Conservation (phyloP, 768 basidiomycete genomes). For the Tylopilus rubrobrunneus region DNA sequence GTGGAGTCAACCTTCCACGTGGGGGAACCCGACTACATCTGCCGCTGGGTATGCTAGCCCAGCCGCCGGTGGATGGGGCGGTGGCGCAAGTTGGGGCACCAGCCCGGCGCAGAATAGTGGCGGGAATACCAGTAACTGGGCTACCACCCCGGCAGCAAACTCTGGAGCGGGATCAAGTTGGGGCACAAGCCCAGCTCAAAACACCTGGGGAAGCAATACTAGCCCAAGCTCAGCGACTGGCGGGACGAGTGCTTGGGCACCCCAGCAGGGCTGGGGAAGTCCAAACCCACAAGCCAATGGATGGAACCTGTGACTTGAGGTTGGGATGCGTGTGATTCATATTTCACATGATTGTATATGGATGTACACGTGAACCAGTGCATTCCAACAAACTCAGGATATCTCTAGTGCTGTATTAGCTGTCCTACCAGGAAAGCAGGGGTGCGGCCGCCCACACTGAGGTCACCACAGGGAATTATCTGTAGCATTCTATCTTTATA, state of each 20-base stretch:
- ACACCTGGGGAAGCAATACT: slow-evolving; percentile 36
- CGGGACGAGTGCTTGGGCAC: slow-evolving; percentile 23
- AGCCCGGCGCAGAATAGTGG: slow-evolving; percentile 25
- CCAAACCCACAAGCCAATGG: slow-evolving; percentile 48
- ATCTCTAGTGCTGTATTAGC: not conserved
- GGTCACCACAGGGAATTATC: not conserved
- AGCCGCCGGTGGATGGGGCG: slow-evolving; percentile 30
- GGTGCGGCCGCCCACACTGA: no score
- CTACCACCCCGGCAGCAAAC: slow-evolving; percentile 25
- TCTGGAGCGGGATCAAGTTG: slow-evolving; percentile 22
- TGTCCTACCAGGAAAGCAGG: not conserved
- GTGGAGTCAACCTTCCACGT: slow-evolving; percentile 22
- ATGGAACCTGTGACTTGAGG: slow-evolving; percentile 40
- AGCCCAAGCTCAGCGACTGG: slow-evolving; percentile 28
- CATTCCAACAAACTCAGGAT: not conserved
- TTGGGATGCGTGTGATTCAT: not conserved
- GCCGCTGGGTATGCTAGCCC: slow-evolving; percentile 33
- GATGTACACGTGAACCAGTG: not conserved
- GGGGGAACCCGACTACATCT: slow-evolving; percentile 29
- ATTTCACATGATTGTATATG: not conserved
- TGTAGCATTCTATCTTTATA: not conserved
- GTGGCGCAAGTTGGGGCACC: slow-evolving; percentile 19
- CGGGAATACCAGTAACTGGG: slow-evolving; percentile 19
- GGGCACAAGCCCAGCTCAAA: slow-evolving; percentile 33
- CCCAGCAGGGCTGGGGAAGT: slow-evolving; percentile 47